phyloP scores from a whole-genome alignment of 2,329 filamentous ascomycete species.

The Teratosphaeria epicoccoides region DNA sequence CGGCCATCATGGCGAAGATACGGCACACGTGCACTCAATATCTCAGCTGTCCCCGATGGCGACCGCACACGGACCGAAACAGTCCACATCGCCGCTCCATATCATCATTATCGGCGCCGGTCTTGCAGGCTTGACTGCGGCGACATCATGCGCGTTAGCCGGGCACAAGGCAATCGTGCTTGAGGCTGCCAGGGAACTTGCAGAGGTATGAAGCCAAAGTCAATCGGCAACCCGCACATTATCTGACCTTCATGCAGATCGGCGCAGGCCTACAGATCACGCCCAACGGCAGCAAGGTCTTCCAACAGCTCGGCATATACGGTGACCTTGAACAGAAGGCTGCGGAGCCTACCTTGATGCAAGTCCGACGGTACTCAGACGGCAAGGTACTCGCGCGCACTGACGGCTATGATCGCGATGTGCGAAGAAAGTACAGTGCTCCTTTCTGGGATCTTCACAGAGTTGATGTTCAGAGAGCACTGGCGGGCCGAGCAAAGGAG shows the following conservation, averaged over 20 bases:
- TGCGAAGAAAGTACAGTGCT: constrained; percentile 44
- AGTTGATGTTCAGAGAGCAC: constrained; percentile 47
- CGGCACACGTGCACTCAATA: not conserved
- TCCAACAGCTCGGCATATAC: constrained; percentile 43
- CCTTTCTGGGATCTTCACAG: constrained; percentile 53
- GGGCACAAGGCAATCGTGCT: constrained; percentile 25
- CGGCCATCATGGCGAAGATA: not conserved
- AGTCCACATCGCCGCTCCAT: constrained; percentile 12
- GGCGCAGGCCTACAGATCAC: constrained; percentile 46
- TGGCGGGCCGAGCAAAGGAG: constrained; percentile 42
- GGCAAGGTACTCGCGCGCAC: constrained; percentile 40
- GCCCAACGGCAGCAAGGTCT: constrained; percentile 27
- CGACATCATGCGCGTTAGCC: constrained; percentile 23
- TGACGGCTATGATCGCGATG: constrained; percentile 42
- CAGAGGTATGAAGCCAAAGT: constrained; percentile 25
- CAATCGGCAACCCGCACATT: not conserved
- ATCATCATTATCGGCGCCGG: constrained; percentile 27
- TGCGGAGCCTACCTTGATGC: constrained; percentile 38
- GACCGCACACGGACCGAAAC: constrained; percentile 3
- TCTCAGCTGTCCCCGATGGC: constrained; percentile 4
- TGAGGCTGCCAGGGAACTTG: constrained; percentile 29
- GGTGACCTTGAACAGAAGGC: constrained; percentile 30
- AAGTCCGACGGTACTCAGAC: constrained; percentile 44
- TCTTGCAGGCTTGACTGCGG: constrained; percentile 24
- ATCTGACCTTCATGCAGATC: constrained; percentile 25